Evolutionary conservation across 2,329 filamentous ascomycete species (phyloP), one percentile per base, ranked within the genome.

Genomic region (Ascochyta rabiei): DNA sequence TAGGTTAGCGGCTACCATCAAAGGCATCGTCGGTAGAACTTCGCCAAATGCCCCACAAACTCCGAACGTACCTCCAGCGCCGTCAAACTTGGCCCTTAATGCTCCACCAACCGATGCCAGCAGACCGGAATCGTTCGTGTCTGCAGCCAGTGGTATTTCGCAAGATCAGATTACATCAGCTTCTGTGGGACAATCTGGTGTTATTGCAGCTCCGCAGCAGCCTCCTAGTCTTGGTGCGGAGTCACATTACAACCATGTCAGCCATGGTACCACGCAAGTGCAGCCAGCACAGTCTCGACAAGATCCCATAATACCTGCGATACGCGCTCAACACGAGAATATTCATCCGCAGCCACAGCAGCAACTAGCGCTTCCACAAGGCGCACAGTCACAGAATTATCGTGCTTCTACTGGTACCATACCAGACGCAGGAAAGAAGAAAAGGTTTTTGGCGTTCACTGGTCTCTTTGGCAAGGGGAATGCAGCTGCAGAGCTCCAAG

Each of bases 1-100:
- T 18, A 70, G 64, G 26, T 37, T 73, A n/a, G 60, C 67, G 15
- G 70, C 67, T n/a, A 64, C 84, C n/a, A 80, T 85, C 58, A 84
- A 82, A 58, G 60, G 51, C 15, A 49, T 73, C 21, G 70, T 60
- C 35, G 63, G 66, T 40, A 70, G 69, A 45, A 52, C 57, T 16
- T 62, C 64, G 30, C 39, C 57, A 21, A 61, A 55, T 31, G 41
- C 46, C 6, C 59, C 63, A 42, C 50, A 59, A 28, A 19, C 33
- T 6, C 19, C 58, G 2, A 58, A 34, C 26, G 24, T 46, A 35
- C 48, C 42, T 16, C 31, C 42, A 4, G 30, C 43, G 5, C 26
- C 43, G 4, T 48, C 39, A 26, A 37, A 9, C 4, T 33, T 48
- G 10, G 33, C 38, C 31, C 53, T 43, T 19, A 24, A 12, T 23